Evolutionary conservation across 495 filamentous ascomycete genomes (phyloP).

Genomic region (Xylaria sp.): DNA sequence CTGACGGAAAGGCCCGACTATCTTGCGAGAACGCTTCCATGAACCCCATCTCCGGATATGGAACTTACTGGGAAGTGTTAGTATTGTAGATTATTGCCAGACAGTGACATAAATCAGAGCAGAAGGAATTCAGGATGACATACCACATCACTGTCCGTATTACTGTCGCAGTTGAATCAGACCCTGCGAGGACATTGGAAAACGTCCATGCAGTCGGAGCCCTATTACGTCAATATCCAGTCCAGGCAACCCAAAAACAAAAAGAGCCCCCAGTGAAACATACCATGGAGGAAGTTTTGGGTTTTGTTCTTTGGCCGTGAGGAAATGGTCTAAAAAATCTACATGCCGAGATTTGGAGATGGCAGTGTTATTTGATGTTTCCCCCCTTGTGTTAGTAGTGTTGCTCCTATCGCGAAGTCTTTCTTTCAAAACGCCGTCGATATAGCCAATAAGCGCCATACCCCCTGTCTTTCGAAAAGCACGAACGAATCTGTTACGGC

Average conservation of each 20-base stretch:
- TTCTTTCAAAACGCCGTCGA: neutral
- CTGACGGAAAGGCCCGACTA: neutral
- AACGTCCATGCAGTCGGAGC: conserved; percentile 43
- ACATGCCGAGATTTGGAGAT: neutral
- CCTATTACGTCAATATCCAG: conserved; percentile 17
- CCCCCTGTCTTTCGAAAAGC: conserved; percentile 15
- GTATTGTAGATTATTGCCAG: neutral
- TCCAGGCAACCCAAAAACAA: neutral
- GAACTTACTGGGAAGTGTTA: conserved; percentile 3
- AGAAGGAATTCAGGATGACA: neutral
- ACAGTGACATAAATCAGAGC: neutral
- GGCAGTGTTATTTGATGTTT: neutral
- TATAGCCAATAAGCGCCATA: conserved; percentile 10
- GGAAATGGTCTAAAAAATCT: conserved; percentile 13
- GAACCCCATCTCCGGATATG: neutral
- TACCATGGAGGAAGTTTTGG: conserved; percentile 41
- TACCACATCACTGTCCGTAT: conserved; percentile 57
- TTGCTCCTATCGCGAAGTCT: neutral
- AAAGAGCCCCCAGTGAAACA: neutral
- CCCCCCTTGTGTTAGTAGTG: neutral
- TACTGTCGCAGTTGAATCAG: conserved; percentile 62
- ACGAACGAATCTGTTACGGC: conserved; percentile 7
- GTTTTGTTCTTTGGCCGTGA: conserved; percentile 31
- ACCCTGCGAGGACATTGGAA: conserved; percentile 62
- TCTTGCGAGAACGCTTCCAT: neutral